These are phyloP conservation scores for Abrus precatorius DNA, from an alignment of 306 rosid genomes.

Conservation along the genomic window DNA sequence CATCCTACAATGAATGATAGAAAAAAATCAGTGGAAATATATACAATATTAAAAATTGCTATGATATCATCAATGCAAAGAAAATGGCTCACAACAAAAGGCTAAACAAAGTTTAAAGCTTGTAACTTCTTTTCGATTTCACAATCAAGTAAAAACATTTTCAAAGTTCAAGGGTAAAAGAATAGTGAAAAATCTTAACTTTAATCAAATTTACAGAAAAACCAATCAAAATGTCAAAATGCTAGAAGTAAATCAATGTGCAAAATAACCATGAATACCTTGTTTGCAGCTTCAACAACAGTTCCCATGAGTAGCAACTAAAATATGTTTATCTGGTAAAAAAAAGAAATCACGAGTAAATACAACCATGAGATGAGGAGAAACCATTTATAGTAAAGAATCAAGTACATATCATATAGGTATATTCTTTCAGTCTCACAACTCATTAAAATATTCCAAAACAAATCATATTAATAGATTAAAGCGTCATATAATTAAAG, in stretches of 20 bases:
- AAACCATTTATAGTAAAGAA: not conserved
- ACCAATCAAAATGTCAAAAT: conserved; percentile 17
- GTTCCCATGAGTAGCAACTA: conserved; percentile 76
- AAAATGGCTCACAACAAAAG: conserved; percentile 11
- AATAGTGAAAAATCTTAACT: conserved; percentile 6
- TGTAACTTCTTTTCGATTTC: not conserved
- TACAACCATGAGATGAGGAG: conserved; percentile 5
- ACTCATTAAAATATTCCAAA: not conserved
- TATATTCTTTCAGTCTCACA: not conserved
- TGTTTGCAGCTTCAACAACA: conserved; percentile 64
- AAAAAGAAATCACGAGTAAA: conserved; percentile 14
- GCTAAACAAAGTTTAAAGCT: not conserved
- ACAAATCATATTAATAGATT: conserved; percentile 27
- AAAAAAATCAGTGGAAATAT: conserved; percentile 21
- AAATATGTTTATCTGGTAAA: conserved; percentile 44
- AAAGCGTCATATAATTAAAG: not conserved
- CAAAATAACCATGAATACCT: conserved; percentile 58
- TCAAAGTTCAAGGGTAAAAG: conserved; percentile 19
- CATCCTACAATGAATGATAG: conserved; percentile 59
- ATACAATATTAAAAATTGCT: not conserved
- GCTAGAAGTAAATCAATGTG: conserved; percentile 25
- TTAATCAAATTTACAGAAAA: conserved; percentile 25
- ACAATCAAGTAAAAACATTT: conserved; percentile 1
- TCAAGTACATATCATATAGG: not conserved
- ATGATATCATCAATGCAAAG: not conserved